Evolutionary conservation across 768 basidiomycete genomes (phyloP), one percentile per base, ranked within the genome.

Genomic region (Tulasnella sp.): DNA sequence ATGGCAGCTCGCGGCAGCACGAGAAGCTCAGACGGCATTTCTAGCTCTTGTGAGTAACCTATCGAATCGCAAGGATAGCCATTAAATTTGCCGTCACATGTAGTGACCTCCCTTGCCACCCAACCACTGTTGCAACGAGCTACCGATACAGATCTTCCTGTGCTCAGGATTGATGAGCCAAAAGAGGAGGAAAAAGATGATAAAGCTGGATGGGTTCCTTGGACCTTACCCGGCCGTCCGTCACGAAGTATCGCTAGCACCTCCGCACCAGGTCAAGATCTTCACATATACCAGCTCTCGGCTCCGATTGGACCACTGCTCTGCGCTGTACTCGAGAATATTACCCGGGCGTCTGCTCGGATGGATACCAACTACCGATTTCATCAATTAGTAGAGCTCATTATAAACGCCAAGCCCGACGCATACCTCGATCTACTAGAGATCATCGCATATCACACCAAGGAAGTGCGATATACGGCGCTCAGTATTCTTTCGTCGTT

Each of bases 341-440:
- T 87, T 44, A 75, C 83, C 26, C 44, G 58, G 65, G 76, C 55
- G 56, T 67, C 61, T 64, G 68, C 10, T 56, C 62, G 42, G 53
- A 67, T 56, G 21, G 74, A 77, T 49, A 74, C 75, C 3, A 64
- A 75, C 19, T 72, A 80, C 63, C 75, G 77, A 13, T 74, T 86
- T 51, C 75, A 77, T 63, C 75, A 76, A 11, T 71, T 90, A 13
- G 66, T 90, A 27, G 70, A 73, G 24, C 68, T 78, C 17, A 75
- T 89, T 26, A 69, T 81, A 15, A 72, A 70, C 24, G 71, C 75
- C 30, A 91, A 89, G 67, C 74, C 77, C 0, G 88, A 91, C 68
- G 75, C 79, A 3, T 83, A 84, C 67, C 73, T 81, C 44, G 88
- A 91, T 69, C 58, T 88, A 1, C 75, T 93, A 9, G 81, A 86